Evolutionary conservation across 352 stramenopile genomes (phyloP).

Genomic region (Plasmopara muralis): DNA sequence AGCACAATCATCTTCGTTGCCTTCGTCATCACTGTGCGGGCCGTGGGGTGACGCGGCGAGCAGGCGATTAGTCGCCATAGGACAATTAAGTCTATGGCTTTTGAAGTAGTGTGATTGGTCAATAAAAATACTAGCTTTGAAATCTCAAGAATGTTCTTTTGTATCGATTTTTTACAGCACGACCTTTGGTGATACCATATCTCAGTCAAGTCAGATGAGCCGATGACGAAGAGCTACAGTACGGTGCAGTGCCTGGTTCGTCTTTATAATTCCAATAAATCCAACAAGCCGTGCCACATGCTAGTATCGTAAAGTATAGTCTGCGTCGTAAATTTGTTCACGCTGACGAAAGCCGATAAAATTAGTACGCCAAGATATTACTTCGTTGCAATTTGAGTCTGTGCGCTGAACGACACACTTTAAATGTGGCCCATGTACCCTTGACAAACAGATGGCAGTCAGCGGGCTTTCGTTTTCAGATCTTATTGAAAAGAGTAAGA

Average conservation of each 20-base stretch:
- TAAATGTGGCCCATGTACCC: too few species aligned
- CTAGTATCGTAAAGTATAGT: too few species aligned
- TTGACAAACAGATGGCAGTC: neutral
- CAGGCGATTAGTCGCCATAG: slow-evolving; percentile 22
- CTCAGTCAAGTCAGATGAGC: slow-evolving; percentile 3
- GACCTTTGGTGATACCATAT: slow-evolving; percentile 18
- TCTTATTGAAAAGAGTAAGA: neutral
- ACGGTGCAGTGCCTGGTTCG: neutral
- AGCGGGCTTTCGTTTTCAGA: neutral
- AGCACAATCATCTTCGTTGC: neutral
- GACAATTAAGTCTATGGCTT: neutral
- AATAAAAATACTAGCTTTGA: neutral
- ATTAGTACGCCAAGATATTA: neutral
- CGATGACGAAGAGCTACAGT: neutral
- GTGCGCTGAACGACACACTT: too few species aligned
- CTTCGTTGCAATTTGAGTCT: too few species aligned
- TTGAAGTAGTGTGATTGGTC: neutral
- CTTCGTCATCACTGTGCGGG: slow-evolving; percentile 14
- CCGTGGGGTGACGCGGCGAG: slow-evolving; percentile 18
- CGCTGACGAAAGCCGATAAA: neutral
- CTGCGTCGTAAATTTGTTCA: neutral
- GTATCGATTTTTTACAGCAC: slow-evolving; percentile 15
- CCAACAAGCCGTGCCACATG: too few species aligned
- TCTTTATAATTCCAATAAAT: too few species aligned
- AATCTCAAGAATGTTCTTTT: slow-evolving; percentile 15